Conservation (phyloP, 2,329 filamentous ascomycete species). For the Botrytis sinoallii region DNA sequence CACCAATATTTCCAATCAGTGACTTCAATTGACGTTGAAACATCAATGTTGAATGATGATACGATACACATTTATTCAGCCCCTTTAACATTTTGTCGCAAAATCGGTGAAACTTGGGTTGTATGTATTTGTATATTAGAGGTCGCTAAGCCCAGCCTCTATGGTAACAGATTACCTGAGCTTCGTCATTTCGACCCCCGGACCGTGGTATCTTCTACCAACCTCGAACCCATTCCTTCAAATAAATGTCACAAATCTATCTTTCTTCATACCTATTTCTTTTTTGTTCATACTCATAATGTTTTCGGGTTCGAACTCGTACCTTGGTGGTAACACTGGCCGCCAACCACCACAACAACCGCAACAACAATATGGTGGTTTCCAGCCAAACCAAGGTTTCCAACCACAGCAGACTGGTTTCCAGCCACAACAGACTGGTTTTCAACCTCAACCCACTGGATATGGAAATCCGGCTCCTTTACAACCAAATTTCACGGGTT, state of each 20-base stretch:
- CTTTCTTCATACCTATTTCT: slow-evolving; percentile 21
- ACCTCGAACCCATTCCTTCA: slow-evolving; percentile 17
- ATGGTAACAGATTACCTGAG: slow-evolving; percentile 16
- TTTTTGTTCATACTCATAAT: slow-evolving; percentile 48
- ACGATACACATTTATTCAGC: neutral
- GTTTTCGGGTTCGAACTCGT: slow-evolving; percentile 89
- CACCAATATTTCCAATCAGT: neutral
- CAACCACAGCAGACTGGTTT: slow-evolving; percentile 29
- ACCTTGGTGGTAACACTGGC: slow-evolving; percentile 74
- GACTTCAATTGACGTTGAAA: neutral
- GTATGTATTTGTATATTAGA: neutral
- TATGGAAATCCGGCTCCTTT: slow-evolving; percentile 36
- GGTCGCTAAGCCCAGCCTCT: slow-evolving; percentile 23
- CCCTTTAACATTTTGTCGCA: slow-evolving; percentile 16
- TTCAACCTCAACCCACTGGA: slow-evolving; percentile 31
- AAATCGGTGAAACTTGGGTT: slow-evolving; percentile 12
- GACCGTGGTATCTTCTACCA: slow-evolving; percentile 17
- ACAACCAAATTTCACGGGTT: slow-evolving; percentile 36
- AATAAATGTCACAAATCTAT: slow-evolving; percentile 13
- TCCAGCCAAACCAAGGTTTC: slow-evolving; percentile 17
- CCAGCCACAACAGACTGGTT: slow-evolving; percentile 27
- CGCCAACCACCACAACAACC: slow-evolving; percentile 45
- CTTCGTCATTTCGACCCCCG: slow-evolving; percentile 25
- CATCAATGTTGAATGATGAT: neutral
- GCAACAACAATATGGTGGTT: slow-evolving; percentile 36